Evolutionary conservation across 2,329 filamentous ascomycete species (phyloP).

Genomic region (Sporothrix humicola): DNA sequence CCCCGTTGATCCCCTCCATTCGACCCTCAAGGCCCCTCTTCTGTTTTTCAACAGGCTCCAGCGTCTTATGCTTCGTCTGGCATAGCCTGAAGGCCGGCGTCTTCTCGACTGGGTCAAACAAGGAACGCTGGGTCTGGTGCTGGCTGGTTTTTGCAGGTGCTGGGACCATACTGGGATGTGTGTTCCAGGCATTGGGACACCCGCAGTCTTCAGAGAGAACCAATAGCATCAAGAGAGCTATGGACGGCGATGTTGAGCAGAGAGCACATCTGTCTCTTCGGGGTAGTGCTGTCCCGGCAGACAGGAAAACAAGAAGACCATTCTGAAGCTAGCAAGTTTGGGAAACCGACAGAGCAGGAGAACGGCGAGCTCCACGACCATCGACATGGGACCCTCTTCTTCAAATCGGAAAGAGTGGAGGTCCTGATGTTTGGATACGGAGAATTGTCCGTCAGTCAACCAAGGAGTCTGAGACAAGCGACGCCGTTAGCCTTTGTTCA

Average conservation of each 20-base stretch:
- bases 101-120: conserved; percentile 15
- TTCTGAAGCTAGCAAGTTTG: background rate
- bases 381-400: background rate
- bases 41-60: background rate
- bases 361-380: conserved; percentile 3
- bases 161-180: too few species aligned
- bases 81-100: conserved; percentile 12
- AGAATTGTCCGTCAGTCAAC: background rate
- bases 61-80: conserved; percentile 6
- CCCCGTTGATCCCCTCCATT: background rate
- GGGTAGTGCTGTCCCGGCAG: background rate
- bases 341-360: background rate
- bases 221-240: background rate
- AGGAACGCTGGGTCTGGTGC: background rate
- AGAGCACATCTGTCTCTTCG: background rate
- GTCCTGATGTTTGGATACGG: background rate
- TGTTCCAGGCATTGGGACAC: too few species aligned
- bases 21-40: background rate
- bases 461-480: background rate
- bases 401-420: background rate
- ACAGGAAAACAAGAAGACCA: background rate
- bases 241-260: background rate
- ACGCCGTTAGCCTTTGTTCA: background rate
- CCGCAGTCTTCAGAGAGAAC: background rate
- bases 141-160: background rate